phyloP scores from a whole-genome alignment of 306 rosid species.

The Trichosanthes cucumerina region DNA sequence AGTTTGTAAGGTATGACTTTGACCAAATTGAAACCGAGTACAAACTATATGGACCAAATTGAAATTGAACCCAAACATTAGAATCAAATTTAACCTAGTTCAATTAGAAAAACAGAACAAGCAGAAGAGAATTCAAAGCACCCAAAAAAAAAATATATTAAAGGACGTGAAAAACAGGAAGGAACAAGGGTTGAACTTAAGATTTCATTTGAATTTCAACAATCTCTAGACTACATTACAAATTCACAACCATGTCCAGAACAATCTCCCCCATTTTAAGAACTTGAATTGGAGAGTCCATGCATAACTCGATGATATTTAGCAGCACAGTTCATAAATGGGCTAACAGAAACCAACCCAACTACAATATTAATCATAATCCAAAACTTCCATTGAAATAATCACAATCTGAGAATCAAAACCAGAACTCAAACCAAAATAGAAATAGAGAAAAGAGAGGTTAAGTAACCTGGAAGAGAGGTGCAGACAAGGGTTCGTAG shows the following conservation, averaged over 20 bases:
- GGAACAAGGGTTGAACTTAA: background rate
- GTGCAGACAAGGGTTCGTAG: slow-evolving; percentile 35
- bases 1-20: background rate
- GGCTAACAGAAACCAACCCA: background rate
- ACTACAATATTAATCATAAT: background rate
- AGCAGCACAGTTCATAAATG: background rate
- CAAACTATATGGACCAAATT: background rate
- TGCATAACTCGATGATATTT: background rate
- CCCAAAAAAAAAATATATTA: background rate
- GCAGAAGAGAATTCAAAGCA: background rate
- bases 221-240: background rate
- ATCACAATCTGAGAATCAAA: too few relatives aligned
- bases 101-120: too few relatives aligned
- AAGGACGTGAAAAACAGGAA: slow-evolving; percentile 54
- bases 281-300: background rate
- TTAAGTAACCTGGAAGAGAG: background rate
- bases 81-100: too few relatives aligned
- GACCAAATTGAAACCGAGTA: background rate
- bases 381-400: background rate
- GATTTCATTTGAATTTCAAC: background rate
- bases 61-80: too few relatives aligned
- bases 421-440: background rate
- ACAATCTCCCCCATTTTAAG: background rate
- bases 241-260: background rate
- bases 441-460: background rate